Percentiles rank a stretch among this genome's conserved stretches.
Evolutionary conservation across 75 land plant genomes (phyloP).

Genomic region (Cryptomeria japonica): DNA sequence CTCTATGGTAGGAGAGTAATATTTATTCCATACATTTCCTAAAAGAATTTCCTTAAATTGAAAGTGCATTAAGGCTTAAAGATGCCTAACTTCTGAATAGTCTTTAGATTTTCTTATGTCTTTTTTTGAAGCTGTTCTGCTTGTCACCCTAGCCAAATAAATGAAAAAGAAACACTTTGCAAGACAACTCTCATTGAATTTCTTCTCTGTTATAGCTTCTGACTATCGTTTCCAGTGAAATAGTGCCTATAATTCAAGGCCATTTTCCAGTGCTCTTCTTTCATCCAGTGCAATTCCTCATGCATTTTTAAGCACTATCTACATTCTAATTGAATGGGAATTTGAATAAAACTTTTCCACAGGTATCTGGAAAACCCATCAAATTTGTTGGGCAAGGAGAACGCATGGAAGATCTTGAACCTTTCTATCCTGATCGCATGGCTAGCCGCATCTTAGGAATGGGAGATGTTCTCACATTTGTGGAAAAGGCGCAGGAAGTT

Average conservation of each 20-base stretch:
- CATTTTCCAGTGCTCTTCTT: neutral
- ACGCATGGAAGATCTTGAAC: slow-evolving; percentile 94
- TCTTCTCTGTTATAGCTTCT: neutral
- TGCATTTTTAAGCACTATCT: neutral
- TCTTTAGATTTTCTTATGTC: neutral
- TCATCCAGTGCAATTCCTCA: neutral
- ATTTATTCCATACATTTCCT: neutral
- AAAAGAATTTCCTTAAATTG: neutral
- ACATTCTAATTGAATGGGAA: neutral
- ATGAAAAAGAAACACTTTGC: neutral
- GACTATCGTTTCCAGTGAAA: neutral
- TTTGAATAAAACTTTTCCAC: slow-evolving; percentile 1
- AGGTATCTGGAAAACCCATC: slow-evolving; percentile 99
- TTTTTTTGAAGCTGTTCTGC: neutral
- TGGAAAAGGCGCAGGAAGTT: slow-evolving; percentile 98
- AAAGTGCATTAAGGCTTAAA: neutral
- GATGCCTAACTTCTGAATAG: neutral
- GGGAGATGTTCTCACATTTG: slow-evolving; percentile 99
- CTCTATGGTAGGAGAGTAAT: neutral
- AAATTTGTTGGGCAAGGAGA: slow-evolving; percentile 99
- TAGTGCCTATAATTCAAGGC: neutral
- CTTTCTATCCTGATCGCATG: slow-evolving; percentile 98
- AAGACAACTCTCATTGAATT: neutral
- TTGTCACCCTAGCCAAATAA: neutral
- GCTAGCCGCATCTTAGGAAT: slow-evolving; percentile 96